phyloP scores from a whole-genome alignment of 371 early-diverging fungal genomes.

The Mucor indicus region DNA sequence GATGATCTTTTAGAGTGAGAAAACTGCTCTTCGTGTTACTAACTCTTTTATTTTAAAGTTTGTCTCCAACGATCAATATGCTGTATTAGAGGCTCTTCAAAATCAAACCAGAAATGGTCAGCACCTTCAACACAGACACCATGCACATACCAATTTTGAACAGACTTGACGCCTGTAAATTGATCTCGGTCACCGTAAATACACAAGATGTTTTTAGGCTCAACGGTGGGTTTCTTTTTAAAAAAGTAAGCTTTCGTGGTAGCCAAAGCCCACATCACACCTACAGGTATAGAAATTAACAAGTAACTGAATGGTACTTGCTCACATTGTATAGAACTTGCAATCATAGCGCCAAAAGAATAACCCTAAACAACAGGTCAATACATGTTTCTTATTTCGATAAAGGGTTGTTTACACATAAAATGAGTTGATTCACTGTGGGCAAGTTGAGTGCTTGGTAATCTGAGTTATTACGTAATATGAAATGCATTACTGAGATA shows the following conservation, averaged over 20 bases:
- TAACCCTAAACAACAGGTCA: constrained; percentile 30
- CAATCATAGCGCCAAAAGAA: constrained; percentile 50
- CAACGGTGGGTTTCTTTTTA: constrained; percentile 5
- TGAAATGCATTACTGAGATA: constrained; percentile 39
- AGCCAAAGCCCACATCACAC: constrained; percentile 41
- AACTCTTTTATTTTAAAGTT: no score
- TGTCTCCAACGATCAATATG: constrained; percentile 11
- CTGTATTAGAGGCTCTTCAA: constrained; percentile 11
- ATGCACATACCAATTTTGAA: constrained; percentile 6
- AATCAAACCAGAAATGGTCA: constrained; percentile 41
- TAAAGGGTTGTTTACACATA: neutral
- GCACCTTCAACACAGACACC: constrained; percentile 16
- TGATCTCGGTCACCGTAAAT: constrained; percentile 41
- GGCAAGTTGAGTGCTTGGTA: neutral
- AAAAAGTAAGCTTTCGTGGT: constrained; percentile 26
- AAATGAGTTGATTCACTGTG: constrained; percentile 1
- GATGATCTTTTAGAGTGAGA: no score
- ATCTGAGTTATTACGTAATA: constrained; percentile 4
- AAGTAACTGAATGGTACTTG: constrained; percentile 23
- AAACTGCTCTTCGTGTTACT: no score
- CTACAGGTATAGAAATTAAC: constrained; percentile 39
- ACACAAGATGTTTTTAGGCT: constrained; percentile 8
- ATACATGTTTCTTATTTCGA: neutral
- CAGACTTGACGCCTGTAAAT: constrained; percentile 25
- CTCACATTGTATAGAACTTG: constrained; percentile 23